Conservation (phyloP, 495 filamentous ascomycete species). For the Acidiella bohemica region DNA sequence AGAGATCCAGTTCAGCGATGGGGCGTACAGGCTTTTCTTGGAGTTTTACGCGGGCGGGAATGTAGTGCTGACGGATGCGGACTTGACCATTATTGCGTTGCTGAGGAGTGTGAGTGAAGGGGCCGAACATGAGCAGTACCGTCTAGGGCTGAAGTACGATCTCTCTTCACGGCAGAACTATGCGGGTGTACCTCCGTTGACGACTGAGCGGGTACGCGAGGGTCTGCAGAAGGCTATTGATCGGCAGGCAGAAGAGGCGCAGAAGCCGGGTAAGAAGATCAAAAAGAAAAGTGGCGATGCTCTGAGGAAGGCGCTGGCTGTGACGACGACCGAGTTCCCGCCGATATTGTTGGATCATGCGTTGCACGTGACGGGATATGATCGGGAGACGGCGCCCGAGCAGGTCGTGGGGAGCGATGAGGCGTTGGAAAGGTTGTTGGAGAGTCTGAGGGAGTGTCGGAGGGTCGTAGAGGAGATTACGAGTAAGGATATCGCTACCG, state of each 20-base stretch:
- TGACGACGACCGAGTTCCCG: slow-evolving; percentile 73
- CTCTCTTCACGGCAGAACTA: slow-evolving; percentile 73
- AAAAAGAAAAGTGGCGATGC: slow-evolving; percentile 67
- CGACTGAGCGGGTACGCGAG: slow-evolving; percentile 51
- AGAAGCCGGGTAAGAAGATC: slow-evolving; percentile 45
- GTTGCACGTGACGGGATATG: slow-evolving; percentile 52
- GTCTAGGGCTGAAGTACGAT: slow-evolving; percentile 62
- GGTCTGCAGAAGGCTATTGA: slow-evolving; percentile 54
- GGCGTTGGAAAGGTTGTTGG: slow-evolving; percentile 50
- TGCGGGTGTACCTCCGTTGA: slow-evolving; percentile 57
- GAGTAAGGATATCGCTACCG: slow-evolving; percentile 43
- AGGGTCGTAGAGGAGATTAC: slow-evolving; percentile 48
- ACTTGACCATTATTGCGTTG: slow-evolving; percentile 63
- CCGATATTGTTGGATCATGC: slow-evolving; percentile 79
- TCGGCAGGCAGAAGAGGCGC: slow-evolving; percentile 37
- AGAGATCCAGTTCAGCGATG: slow-evolving; percentile 84
- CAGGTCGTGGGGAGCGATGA: slow-evolving; percentile 52
- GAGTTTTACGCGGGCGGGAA: slow-evolving; percentile 98
- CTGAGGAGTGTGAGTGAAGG: slow-evolving; percentile 73
- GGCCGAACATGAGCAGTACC: slow-evolving; percentile 55
- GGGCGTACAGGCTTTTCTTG: slow-evolving; percentile 70
- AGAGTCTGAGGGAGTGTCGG: slow-evolving; percentile 53
- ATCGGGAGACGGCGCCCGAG: slow-evolving; percentile 48
- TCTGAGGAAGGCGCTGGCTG: slow-evolving; percentile 62
- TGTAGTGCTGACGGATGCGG: slow-evolving; percentile 74